Base-by-base conservation (phyloP, 1,139 yeast species). In the Scheffersomyces parashehatae region DNA sequence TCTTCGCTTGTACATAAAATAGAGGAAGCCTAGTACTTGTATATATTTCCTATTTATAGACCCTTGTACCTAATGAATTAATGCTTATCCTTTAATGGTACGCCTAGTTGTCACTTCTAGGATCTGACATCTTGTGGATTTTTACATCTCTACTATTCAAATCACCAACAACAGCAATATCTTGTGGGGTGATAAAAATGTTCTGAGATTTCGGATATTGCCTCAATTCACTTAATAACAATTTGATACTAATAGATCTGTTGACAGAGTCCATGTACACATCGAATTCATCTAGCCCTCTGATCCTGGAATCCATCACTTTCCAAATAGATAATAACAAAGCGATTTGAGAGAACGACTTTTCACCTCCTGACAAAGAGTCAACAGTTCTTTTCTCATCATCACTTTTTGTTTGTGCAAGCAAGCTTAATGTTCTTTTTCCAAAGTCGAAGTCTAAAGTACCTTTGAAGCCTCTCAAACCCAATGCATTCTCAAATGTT, bases 261-360 rank as follows among this genome's bases (percentile, higher is more conserved):
- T 91, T 91, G 26, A 89, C 88, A 38, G 91, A 89, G 64, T 95
- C 99, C 99, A 95, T 93, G 56, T 85, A 95, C 28, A 95, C 99
- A 67, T 95, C 99, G 62, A 93, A 95, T 64, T 95, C 99, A 65
- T 95, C 99, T 46, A 95, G 69, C 0, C 97, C 98, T 47, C 96
- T 78, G 16, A 95, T 78, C 47, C 85, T 81, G 0, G 96, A 84
- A 46, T 86, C 83, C 96, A 93, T 90, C 24, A 89, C 85, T 50
- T 83, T 82, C 99, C 99, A 95, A 37, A 95, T 87, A 0, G 98
- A 87, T 48, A 91, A 73, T 41, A 95, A 68, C 45, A 95, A 75
- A 0, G 97, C 88, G 51, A 93, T 84, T 60, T 95, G 99, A 0
- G 97, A 83, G 60, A 87, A 93, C 1, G 97, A 89, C 61, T 91